These are phyloP conservation scores for Pyricularia sp. DNA, from an alignment of 2,329 filamentous ascomycete species.

Conservation along the genomic window DNA sequence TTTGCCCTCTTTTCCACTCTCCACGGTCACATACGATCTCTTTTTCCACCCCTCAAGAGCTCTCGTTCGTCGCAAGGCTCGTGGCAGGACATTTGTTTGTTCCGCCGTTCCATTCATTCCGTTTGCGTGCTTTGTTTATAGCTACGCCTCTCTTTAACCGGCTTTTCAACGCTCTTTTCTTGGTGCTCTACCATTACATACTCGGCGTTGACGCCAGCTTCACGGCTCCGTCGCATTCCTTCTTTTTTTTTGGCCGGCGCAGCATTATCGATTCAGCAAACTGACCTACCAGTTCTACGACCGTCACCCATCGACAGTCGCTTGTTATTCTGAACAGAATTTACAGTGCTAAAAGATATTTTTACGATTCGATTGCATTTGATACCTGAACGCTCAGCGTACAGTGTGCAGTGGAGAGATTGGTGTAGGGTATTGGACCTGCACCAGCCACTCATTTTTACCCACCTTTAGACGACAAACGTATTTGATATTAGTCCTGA, in stretches of 20 bases:
- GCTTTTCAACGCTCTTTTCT: neutral
- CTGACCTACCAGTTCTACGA: neutral
- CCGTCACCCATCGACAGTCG: neutral
- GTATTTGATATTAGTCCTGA: neutral
- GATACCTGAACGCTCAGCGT: neutral
- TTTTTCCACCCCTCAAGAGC: neutral
- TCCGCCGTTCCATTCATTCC: neutral
- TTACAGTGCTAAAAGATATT: neutral
- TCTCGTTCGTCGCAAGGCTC: neutral
- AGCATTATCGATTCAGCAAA: neutral
- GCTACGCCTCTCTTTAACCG: neutral
- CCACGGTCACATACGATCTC: neutral
- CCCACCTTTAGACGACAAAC: neutral
- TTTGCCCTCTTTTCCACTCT: neutral
- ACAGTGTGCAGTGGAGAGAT: neutral
- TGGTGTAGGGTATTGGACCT: neutral
- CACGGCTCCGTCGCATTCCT: neutral
- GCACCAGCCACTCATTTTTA: neutral
- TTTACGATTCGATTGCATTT: neutral
- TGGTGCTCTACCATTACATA: neutral
- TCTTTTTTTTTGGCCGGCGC: neutral
- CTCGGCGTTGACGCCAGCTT: neutral
- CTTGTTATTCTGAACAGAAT: neutral
- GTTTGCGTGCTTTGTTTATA: neutral
- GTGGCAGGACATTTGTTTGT: neutral